Conservation (phyloP, 257 asterid genomes). For the Sherardia arvensis region DNA sequence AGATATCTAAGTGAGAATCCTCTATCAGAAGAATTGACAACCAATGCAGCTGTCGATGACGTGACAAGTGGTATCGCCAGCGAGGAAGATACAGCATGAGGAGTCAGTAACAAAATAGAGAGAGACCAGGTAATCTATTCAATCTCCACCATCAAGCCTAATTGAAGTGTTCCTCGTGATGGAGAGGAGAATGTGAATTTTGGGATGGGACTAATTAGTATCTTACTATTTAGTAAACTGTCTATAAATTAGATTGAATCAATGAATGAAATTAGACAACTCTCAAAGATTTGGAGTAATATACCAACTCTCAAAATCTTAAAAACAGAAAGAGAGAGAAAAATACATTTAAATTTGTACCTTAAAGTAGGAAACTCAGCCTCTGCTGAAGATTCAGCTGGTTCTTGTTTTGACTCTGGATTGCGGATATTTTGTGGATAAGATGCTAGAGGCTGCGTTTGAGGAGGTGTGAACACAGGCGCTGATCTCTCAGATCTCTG, state of each 20-base stretch:
- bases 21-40: not conserved
- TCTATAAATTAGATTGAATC: not conserved
- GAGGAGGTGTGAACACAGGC: conserved; percentile 90
- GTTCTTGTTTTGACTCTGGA: conserved; percentile 53
- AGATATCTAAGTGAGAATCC: not conserved
- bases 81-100: too few relatives aligned
- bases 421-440: conserved; percentile 78
- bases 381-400: conserved; percentile 81
- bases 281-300: not conserved
- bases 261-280: too few relatives aligned
- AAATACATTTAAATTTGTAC: conserved; percentile 24
- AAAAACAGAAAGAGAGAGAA: not conserved
- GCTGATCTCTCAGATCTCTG: conserved; percentile 83
- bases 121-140: too few relatives aligned
- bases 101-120: too few relatives aligned
- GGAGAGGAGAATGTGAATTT: not conserved
- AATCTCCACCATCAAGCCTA: not conserved
- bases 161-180: not conserved
- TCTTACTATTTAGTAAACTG: not conserved
- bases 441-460: conserved; percentile 80
- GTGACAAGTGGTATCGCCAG: too few relatives aligned
- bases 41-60: not conserved
- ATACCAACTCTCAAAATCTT: not conserved
- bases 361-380: conserved; percentile 91
- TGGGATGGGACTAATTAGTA: not conserved